These are phyloP conservation scores for Acanthamoeba triangularis DNA, from an alignment of 208 protist genomes.

Conservation along the genomic window DNA sequence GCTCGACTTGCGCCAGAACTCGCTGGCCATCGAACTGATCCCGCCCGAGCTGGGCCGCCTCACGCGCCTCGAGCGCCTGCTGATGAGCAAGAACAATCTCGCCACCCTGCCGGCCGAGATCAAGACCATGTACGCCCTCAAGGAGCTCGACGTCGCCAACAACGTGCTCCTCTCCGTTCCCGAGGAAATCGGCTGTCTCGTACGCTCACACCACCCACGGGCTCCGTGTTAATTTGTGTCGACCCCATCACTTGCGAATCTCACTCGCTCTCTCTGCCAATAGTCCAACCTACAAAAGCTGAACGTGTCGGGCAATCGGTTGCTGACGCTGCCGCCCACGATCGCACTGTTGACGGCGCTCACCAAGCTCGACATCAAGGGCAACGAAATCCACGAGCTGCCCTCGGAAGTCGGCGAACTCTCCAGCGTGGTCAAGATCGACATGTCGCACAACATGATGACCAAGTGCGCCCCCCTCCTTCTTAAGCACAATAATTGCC, in stretches of 20 bases:
- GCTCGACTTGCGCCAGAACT: conserved; percentile 74
- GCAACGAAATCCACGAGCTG: conserved; percentile 84
- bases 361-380: conserved; percentile 82
- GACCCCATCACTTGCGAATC: conserved; percentile 22
- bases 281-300: conserved; percentile 79
- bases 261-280: conserved; percentile 24
- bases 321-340: conserved; percentile 80
- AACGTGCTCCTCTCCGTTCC: conserved; percentile 53
- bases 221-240: not conserved
- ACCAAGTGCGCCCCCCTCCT: conserved; percentile 47
- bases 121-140: conserved; percentile 72
- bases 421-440: conserved; percentile 74
- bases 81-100: conserved; percentile 75
- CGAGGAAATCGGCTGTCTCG: conserved; percentile 72
- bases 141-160: conserved; percentile 70
- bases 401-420: conserved; percentile 78
- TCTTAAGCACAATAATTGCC: not conserved
- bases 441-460: conserved; percentile 87
- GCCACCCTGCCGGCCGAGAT: conserved; percentile 68
- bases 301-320: conserved; percentile 84
- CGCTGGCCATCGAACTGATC: conserved; percentile 52
- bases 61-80: conserved; percentile 30
- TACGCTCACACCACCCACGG: conserved; percentile 9
- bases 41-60: conserved; percentile 75
- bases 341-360: conserved; percentile 74